phyloP scores from a whole-genome alignment of 371 early-diverging fungal species.

The Circinella umbellata region DNA sequence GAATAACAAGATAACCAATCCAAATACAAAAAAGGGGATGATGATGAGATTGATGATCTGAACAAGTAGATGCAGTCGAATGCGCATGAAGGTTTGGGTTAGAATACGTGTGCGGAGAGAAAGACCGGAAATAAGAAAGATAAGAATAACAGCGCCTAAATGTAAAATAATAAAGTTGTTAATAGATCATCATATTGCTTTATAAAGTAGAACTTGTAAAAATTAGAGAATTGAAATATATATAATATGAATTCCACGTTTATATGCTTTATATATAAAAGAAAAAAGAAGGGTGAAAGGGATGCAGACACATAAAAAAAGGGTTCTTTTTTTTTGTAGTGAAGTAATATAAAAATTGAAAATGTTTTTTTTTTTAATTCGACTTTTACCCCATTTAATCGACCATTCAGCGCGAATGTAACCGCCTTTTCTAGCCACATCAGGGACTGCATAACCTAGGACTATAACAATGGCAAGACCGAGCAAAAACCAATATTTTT shows the following conservation, averaged over 20 bases:
- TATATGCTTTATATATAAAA: no score
- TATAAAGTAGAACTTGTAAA: no score
- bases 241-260: no score
- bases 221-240: no score
- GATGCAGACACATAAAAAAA: background rate
- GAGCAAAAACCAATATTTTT: conserved; percentile 56
- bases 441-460: conserved; percentile 62
- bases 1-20: conserved; percentile 54
- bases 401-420: conserved; percentile 64
- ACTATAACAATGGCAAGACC: conserved; percentile 62
- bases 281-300: background rate
- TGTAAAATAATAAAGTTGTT: no score
- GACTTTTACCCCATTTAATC: conserved; percentile 59
- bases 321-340: background rate
- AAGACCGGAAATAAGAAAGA: conserved; percentile 72
- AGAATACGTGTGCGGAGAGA: conserved; percentile 64
- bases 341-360: background rate
- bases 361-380: background rate
- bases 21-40: conserved; percentile 65
- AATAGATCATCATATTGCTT: no score
- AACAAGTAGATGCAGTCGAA: conserved; percentile 62
- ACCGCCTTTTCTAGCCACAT: conserved; percentile 61
- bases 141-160: conserved; percentile 56
- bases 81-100: conserved; percentile 55
- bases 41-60: conserved; percentile 62